Base-by-base conservation (phyloP, 345 rosid species). In the Laguncularia racemosa region DNA sequence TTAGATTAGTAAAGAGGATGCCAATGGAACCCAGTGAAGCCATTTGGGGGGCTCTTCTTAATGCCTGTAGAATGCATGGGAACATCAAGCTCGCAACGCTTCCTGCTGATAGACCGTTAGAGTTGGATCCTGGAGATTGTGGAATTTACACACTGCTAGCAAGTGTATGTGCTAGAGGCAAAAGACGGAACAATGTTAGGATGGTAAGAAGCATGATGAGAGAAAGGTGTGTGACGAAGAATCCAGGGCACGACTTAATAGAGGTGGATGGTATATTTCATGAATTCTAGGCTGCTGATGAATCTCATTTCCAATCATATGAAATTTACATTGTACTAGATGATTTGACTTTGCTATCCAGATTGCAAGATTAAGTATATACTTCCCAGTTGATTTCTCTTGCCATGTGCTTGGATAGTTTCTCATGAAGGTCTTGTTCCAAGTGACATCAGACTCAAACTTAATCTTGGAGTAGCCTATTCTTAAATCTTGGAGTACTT, bases 41-140 rank as follows among this genome's bases (percentile, higher is more conserved):
- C 16, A 68, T 66, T 4, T 77, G 81, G 81, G 81, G 81, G 15
- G 73, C 78, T 43, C 65, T 77, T 40, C 71, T 77, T 53, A 64
- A 55, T 23, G 75, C 73, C 17, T 67, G 78, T 54, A 70, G 68
- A 56, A 67, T 70, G 48, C 64, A 67, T 4, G 75, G 81, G 40
- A 67, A 73, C 58, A 46, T 61, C 3, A 71, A 73, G 40, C 45
- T 76, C 44, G 81, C 75, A 7, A 64, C 47, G 63, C 59, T 67
- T n/a, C 68, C 72, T 0, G 75, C 73, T 14, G 12, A 28, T 8
- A 55, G 54, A 44, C 68, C 69, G 43, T n/a, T 77, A 16, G 63
- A 58, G 40, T 53, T 73, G 61, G 67, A 77, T 59, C 75, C 75
- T 20, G 68, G 65, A 48, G 81, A 77, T 53, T 67, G 81, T 18